Evolutionary conservation across 495 filamentous ascomycete genomes (phyloP).

Genomic region (Penicillium bovifimosum): DNA sequence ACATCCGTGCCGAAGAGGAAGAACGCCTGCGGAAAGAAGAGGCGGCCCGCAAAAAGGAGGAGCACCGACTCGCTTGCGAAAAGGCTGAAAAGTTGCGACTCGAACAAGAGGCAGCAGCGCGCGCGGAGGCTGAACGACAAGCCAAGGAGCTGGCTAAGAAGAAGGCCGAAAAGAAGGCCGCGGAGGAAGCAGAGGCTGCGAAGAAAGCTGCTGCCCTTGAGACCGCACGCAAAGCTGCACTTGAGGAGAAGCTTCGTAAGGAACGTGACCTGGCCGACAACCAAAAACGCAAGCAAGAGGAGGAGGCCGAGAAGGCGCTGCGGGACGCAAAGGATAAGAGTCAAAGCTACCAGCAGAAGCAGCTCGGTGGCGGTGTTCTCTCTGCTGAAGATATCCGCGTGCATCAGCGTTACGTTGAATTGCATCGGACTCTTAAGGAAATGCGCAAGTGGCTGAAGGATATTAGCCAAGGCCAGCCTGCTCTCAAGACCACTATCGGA

Average conservation of each 20-base stretch:
- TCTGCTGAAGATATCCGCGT: constrained; percentile 33
- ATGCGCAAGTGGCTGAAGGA: constrained; percentile 55
- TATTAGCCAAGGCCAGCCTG: constrained; percentile 42
- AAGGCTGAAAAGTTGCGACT: constrained; percentile 31
- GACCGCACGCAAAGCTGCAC: constrained; percentile 36
- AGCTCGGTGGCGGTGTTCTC: constrained; percentile 21
- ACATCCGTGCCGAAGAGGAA: constrained; percentile 35
- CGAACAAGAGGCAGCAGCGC: constrained; percentile 35
- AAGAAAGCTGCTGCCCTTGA: constrained; percentile 28
- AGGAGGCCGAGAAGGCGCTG: constrained; percentile 32
- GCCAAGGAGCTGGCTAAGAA: constrained; percentile 37
- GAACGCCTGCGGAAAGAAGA: constrained; percentile 31
- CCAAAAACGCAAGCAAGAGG: constrained; percentile 35
- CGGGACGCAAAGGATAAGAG: constrained; percentile 31
- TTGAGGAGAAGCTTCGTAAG: constrained; percentile 50
- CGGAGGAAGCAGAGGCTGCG: constrained; percentile 25
- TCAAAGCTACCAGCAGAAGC: constrained; percentile 24
- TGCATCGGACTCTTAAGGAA: constrained; percentile 70
- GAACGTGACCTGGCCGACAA: constrained; percentile 46
- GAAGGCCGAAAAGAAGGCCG: constrained; percentile 41
- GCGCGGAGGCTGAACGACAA: constrained; percentile 39
- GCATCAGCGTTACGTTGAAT: constrained; percentile 58
- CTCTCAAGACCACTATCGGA: constrained; percentile 61
- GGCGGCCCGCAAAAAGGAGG: constrained; percentile 31
- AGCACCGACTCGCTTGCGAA: constrained; percentile 33